Conservation (phyloP, 371 early-diverging fungal genomes). For the Mucor lusitanicus region DNA sequence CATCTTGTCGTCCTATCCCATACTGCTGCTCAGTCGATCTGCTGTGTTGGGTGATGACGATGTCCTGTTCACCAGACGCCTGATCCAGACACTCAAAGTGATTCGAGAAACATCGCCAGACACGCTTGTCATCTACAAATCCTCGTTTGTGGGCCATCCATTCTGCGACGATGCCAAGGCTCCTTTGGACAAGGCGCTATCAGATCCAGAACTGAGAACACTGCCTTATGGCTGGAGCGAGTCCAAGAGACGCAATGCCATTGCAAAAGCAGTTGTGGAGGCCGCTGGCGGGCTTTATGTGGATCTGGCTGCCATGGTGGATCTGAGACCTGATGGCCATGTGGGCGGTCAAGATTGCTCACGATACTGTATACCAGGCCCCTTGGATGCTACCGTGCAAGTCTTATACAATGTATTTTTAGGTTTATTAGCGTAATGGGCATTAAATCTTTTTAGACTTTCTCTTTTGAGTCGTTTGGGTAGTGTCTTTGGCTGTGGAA, state of each 20-base stretch:
- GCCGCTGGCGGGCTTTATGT: constrained; percentile 61
- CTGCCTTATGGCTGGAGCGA: constrained; percentile 62
- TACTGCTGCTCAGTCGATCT: constrained; percentile 56
- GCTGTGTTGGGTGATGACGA: constrained; percentile 45
- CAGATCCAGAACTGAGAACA: constrained; percentile 36
- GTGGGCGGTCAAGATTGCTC: constrained; percentile 62
- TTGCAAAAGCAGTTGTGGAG: constrained; percentile 58
- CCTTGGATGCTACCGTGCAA: constrained; percentile 55
- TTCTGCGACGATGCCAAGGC: constrained; percentile 42
- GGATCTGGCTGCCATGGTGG: constrained; percentile 56
- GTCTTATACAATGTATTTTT: constrained; percentile 53
- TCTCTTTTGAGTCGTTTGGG: not conserved
- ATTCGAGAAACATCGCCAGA: constrained; percentile 46
- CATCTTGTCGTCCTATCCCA: constrained; percentile 37
- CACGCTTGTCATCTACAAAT: constrained; percentile 55
- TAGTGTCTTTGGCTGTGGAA: not conserved
- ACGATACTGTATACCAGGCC: constrained; percentile 70
- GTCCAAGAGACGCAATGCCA: constrained; percentile 52
- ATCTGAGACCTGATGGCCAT: constrained; percentile 60
- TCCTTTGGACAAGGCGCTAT: constrained; percentile 34
- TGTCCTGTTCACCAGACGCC: constrained; percentile 38
- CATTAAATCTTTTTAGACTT: constrained; percentile 13
- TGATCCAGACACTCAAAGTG: constrained; percentile 48
- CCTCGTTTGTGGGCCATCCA: constrained; percentile 52
- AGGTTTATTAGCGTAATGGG: constrained; percentile 9